Evolutionary conservation across 805 yeast genomes (phyloP).

Genomic region (Lipomyces spencermartinsiae): DNA sequence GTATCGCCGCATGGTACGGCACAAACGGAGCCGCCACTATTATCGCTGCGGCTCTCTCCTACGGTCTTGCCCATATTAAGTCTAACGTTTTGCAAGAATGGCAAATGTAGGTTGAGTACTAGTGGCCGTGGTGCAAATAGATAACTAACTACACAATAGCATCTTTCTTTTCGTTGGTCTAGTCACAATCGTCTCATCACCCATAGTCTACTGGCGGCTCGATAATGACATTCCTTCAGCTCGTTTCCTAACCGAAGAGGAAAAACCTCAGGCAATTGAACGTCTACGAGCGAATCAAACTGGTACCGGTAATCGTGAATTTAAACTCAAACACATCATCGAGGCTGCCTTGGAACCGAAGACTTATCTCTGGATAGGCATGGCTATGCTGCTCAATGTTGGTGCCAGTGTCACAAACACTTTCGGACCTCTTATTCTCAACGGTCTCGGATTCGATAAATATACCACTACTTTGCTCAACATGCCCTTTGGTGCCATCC

Average conservation of each 20-base stretch:
- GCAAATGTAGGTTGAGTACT: no score
- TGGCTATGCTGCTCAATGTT: no score
- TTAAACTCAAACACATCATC: constrained; percentile 43
- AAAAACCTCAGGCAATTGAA: no score
- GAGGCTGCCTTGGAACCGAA: constrained; percentile 41
- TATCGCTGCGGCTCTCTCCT: constrained; percentile 23
- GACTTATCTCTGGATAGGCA: not conserved
- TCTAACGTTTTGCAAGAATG: no score
- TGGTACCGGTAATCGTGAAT: constrained; percentile 47
- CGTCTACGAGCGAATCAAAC: constrained; percentile 43
- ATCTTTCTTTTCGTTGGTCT: no score
- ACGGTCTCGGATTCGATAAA: constrained; percentile 44
- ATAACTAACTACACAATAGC: not conserved
- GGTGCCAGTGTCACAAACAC: no score
- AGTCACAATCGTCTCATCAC: no score
- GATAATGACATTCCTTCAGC: no score
- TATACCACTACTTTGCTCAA: constrained; percentile 45
- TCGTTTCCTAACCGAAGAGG: no score
- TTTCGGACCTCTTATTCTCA: constrained; percentile 45
- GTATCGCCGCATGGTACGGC: constrained; percentile 51
- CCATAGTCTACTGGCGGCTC: no score
- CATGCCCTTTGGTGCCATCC: constrained; percentile 46
- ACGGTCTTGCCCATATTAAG: constrained; percentile 10
- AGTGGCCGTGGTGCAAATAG: not conserved
- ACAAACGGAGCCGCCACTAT: constrained; percentile 44